Evolutionary conservation across 2,329 filamentous ascomycete genomes (phyloP).

Genomic region (Pseudogymnoascus sp.): DNA sequence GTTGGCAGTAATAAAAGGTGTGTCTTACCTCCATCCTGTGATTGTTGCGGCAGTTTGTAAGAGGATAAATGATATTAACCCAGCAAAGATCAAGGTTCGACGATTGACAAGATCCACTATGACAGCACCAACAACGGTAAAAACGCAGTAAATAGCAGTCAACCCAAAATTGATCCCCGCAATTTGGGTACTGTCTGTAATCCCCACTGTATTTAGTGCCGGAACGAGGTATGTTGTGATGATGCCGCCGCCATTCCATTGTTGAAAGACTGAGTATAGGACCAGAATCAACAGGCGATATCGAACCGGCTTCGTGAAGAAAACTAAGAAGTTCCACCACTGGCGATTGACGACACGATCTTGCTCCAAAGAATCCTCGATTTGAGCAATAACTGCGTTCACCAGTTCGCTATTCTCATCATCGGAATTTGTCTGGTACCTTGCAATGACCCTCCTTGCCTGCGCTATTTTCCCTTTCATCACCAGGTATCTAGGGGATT

Average conservation of each 20-base stretch:
- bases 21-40: conserved; percentile 34
- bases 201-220: conserved; percentile 35
- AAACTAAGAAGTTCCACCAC: conserved; percentile 39
- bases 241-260: conserved; percentile 40
- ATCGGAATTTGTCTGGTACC: conserved; percentile 25
- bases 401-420: conserved; percentile 16
- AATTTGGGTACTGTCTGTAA: conserved; percentile 30
- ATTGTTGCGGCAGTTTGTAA: conserved; percentile 39
- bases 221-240: conserved; percentile 35
- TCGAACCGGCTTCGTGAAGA: conserved; percentile 36
- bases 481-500: conserved; percentile 12
- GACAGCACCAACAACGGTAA: conserved; percentile 35
- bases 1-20: background rate
- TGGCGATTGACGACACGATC: conserved; percentile 27
- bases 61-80: conserved; percentile 35
- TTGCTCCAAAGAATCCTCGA: conserved; percentile 24
- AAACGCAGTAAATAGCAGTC: conserved; percentile 38
- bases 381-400: conserved; percentile 21
- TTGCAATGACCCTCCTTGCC: conserved; percentile 1
- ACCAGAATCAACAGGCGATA: conserved; percentile 37
- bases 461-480: conserved; percentile 20
- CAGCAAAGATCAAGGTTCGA: conserved; percentile 37
- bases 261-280: conserved; percentile 39
- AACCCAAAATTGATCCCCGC: conserved; percentile 37
- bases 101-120: conserved; percentile 36